phyloP scores from a whole-genome alignment of 441 rosid species.

The Capsella rubella region DNA sequence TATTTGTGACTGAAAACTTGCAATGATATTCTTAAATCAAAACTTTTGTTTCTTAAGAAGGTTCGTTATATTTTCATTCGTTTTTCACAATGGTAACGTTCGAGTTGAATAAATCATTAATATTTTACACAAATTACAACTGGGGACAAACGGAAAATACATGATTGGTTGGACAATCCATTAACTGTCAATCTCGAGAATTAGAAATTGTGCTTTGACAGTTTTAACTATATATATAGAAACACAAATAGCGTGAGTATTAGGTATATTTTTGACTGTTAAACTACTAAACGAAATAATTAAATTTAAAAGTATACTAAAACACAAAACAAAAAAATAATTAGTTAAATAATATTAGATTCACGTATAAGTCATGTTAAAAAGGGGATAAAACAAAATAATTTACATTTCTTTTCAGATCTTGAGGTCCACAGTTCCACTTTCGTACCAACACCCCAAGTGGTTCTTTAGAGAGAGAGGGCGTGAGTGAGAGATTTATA shows the following conservation, averaged over 20 bases:
- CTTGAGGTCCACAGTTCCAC: conserved; percentile 49
- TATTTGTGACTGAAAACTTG: background rate
- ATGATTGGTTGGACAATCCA: conserved; percentile 23
- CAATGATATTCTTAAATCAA: background rate
- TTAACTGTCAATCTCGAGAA: conserved; percentile 34
- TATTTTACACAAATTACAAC: no score
- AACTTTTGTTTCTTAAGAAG: background rate
- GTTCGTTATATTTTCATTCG: background rate
- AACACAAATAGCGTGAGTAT: conserved; percentile 37
- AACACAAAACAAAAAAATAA: conserved; percentile 21
- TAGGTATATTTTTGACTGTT: conserved; percentile 30
- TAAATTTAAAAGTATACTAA: background rate
- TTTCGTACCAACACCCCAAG: conserved; percentile 42
- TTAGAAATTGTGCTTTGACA: conserved; percentile 28
- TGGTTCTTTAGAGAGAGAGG: conserved; percentile 39
- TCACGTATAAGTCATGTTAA: conserved; percentile 46
- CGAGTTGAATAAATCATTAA: no score
- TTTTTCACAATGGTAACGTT: background rate
- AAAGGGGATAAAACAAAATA: conserved; percentile 36
- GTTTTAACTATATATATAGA: conserved; percentile 25
- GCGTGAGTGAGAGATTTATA: conserved; percentile 41
- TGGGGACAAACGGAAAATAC: background rate
- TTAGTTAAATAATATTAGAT: conserved; percentile 2
- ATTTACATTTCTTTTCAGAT: conserved; percentile 43
- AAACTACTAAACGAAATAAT: conserved; percentile 6